Conservation (phyloP, 352 stramenopile genomes). For the Phytophthora sp. region DNA sequence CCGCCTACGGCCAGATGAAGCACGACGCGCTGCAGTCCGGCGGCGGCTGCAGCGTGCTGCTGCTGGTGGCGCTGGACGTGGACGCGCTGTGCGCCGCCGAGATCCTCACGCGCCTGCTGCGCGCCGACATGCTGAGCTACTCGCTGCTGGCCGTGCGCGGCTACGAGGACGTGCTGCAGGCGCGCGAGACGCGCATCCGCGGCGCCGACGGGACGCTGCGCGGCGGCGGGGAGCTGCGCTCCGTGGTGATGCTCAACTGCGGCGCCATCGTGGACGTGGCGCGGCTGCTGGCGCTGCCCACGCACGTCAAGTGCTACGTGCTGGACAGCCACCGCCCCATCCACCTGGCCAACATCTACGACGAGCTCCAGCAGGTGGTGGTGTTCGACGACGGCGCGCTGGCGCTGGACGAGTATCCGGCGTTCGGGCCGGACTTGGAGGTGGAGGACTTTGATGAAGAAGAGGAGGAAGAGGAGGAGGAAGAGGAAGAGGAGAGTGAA, state of each 20-base stretch:
- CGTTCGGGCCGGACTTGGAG: constrained; percentile 86
- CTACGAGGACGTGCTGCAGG: constrained; percentile 86
- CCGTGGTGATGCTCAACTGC: constrained; percentile 95
- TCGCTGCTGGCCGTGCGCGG: constrained; percentile 74
- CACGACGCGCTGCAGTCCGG: constrained; percentile 71
- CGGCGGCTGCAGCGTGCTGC: constrained; percentile 81
- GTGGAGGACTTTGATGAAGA: constrained; percentile 75
- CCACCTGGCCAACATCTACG: constrained; percentile 97
- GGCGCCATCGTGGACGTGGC: constrained; percentile 93
- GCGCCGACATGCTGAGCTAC: constrained; percentile 82
- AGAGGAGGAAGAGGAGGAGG: constrained; percentile 63
- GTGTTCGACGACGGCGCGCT: constrained; percentile 85
- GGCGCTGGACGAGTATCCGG: constrained; percentile 72
- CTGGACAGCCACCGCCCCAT: constrained; percentile 96
- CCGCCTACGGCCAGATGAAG: constrained; percentile 85
- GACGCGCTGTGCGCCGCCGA: constrained; percentile 95
- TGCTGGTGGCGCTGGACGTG: constrained; percentile 94
- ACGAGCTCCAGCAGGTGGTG: constrained; percentile 75
- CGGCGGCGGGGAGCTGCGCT: constrained; percentile 74
- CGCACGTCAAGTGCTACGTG: constrained; percentile 91
- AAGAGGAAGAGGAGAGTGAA: constrained; percentile 52
- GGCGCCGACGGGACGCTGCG: constrained; percentile 41
- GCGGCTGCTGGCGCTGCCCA: constrained; percentile 76
- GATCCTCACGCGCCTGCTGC: constrained; percentile 90
- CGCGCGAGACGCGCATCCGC: constrained; percentile 72